phyloP scores from a whole-genome alignment of 176 grass and related monocot species.

The Lolium multiflorum region DNA sequence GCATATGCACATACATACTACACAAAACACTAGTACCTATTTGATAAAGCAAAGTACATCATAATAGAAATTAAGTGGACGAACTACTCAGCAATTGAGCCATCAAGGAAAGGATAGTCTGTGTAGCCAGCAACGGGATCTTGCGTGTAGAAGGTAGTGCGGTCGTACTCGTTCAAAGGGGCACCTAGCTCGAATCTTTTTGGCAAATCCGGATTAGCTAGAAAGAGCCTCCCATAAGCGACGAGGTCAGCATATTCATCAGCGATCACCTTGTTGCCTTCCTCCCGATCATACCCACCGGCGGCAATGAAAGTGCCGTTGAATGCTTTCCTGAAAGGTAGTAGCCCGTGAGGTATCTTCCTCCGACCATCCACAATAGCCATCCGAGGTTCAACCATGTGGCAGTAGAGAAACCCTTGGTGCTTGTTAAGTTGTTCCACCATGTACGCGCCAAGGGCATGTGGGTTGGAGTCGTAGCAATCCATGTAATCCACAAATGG shows the following conservation, averaged over 20 bases:
- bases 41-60: background rate
- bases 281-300: slow-evolving; percentile 17
- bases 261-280: slow-evolving; percentile 31
- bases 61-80: background rate
- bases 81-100: background rate
- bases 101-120: background rate
- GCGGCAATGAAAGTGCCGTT: slow-evolving; percentile 37
- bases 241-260: slow-evolving; percentile 40
- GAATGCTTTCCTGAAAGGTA: slow-evolving; percentile 24
- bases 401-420: background rate
- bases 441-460: slow-evolving; percentile 28
- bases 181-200: slow-evolving; percentile 27
- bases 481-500: slow-evolving; percentile 30
- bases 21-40: background rate
- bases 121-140: slow-evolving; percentile 43
- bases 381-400: slow-evolving; percentile 54
- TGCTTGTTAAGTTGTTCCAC: slow-evolving; percentile 32
- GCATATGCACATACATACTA: background rate
- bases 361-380: background rate
- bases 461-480: slow-evolving; percentile 23
- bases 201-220: slow-evolving; percentile 40
- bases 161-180: slow-evolving; percentile 18
- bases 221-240: slow-evolving; percentile 37
- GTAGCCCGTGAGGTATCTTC: slow-evolving; percentile 17
- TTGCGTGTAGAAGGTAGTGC: slow-evolving; percentile 35